Evolutionary conservation across 495 filamentous ascomycete genomes (phyloP), one percentile per base, ranked within the genome.

Genomic region (Friedmanniomyces endolithicus): DNA sequence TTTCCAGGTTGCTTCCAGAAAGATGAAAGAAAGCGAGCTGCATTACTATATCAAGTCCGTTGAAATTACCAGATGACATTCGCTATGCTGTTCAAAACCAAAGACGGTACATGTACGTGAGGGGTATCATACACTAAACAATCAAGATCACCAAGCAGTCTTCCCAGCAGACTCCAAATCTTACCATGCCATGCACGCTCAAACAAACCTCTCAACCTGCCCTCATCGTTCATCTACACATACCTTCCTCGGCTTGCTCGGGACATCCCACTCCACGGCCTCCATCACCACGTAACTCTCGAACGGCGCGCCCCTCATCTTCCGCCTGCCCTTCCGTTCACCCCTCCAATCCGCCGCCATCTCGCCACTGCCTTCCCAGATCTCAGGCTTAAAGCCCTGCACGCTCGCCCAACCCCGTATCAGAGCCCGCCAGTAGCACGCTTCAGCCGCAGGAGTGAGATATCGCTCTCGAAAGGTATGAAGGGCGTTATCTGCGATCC

Each of bases 351-450:
- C 44, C 11, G 20, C 29, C 17, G 1, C 20, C 25, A 22, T 33
- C 23, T 59, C 20, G 19, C 45, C 31, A 16, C 44, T 24, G 11
- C 49, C 43, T 29, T 39, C 45, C 41, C 41, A 55, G 22, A 55
- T 19, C 34, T 55, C 2, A 23, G 45, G 43, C 53, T 48, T 19
- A 19, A 55, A 55, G 4, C 53, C 53, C 23, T 55, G 53, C 31
- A 59, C 58, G 11, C 54, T 53, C 47, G 52, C 57, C 60, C 63
- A 68, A 9, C 24, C 50, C 19, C 57, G 29, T n/a, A 61, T 52
- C 45, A 68, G 41, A 12, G 52, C 43, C 6, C 65, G 52, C 65
- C 65, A 68, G 43, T 68, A 68, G 50, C 65, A 68, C 11, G 59
- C 62, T 45, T 63, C 49, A 1, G 65, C 64, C 1, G 65, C 65